phyloP scores from a whole-genome alignment of 306 rosid genomes.

The Cucurbita moschata region DNA sequence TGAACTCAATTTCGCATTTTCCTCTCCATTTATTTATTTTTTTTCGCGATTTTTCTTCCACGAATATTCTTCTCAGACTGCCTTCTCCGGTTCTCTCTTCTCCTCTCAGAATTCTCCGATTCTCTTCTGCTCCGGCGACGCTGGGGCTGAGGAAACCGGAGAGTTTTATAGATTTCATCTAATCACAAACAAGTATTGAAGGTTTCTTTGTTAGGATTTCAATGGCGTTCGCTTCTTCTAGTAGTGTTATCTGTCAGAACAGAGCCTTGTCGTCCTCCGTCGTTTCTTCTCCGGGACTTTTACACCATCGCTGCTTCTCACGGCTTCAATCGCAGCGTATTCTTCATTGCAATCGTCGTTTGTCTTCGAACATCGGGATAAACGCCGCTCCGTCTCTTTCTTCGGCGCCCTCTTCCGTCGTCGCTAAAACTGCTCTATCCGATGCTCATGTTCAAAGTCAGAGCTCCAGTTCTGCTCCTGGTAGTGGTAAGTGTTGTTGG shows the following conservation, averaged over 20 bases:
- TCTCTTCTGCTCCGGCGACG: background rate
- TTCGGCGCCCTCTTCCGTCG: slow-evolving; percentile 13
- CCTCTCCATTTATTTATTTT: background rate
- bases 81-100: background rate
- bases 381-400: background rate
- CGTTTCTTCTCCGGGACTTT: slow-evolving; percentile 15
- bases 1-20: background rate
- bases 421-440: slow-evolving; percentile 18
- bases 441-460: slow-evolving; percentile 17
- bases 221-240: slow-evolving; percentile 27
- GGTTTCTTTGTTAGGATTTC: background rate
- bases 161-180: background rate
- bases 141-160: background rate
- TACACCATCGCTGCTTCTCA: slow-evolving; percentile 7
- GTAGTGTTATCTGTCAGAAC: slow-evolving; percentile 16
- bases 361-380: background rate
- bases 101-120: background rate
- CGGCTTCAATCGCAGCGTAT: background rate
- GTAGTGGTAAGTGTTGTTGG: slow-evolving; percentile 18
- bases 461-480: slow-evolving; percentile 14
- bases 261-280: slow-evolving; percentile 13
- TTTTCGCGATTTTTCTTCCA: background rate
- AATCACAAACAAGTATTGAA: background rate
- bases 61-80: background rate
- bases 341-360: slow-evolving; percentile 12